Evolutionary conservation across 352 stramenopile genomes (phyloP), one percentile per base, ranked within the genome.

Genomic region (Pythium insidiosum): DNA sequence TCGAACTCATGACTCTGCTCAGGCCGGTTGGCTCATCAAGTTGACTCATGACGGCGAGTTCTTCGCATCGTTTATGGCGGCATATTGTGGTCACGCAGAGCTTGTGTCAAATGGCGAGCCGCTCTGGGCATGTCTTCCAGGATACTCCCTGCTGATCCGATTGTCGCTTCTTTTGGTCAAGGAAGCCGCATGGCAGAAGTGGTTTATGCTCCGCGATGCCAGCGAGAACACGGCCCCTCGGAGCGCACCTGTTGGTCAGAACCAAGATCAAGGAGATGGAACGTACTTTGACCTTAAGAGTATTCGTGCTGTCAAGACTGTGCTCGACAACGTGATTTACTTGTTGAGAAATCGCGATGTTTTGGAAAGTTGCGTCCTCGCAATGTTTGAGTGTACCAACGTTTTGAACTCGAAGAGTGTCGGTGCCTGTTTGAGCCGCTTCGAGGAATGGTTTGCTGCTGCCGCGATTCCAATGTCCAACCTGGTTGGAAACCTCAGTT

Each of bases 331-430:
- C 10, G 73, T 72, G 6, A 53, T 56, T 0, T 70, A 86, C 15
- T 54, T 83, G 36, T 56, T 86, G 12, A 62, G 64, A 35, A 87
- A 90, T 39, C 58, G 55, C 10, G 66, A 88, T 22, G 19, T 86
- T 7, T 52, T 87, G 6, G 73, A 88, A 40, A 80, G 63, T 38
- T 79, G 66, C 34, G 68, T 83, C 25, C 45, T 88, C 16, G 77
- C 74, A 22, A 52, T 85, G 44, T 81, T 84, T 39, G 77, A 90
- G 50, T 78, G 68, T 36, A 90, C 74, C 5, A 90, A 88, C 47
- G 63, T 84, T 6, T 48, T 83, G 6, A 67, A 83, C 40, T 47
- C 65, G 6, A 75, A 76, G 15, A 88, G 74, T 9, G 70, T 90
- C 24, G 63, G 70, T 23, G 54, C 69, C 4, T 86, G 72, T 25